Conservation (phyloP, 108 stramenopile genomes). For the Pseudonitzschia multiseries region DNA sequence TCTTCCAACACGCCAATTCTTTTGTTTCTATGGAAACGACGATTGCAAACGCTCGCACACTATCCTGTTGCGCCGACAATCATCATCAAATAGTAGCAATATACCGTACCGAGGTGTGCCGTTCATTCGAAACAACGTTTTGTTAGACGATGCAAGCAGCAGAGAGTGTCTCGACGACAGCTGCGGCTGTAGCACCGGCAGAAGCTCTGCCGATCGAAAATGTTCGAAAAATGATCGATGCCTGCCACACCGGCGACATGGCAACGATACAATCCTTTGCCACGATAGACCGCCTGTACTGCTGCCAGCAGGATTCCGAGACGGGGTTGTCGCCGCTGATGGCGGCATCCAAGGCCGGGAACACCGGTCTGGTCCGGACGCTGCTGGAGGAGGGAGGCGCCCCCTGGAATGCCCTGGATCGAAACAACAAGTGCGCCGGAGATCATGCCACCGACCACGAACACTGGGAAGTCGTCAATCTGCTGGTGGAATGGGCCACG, state of each 20-base stretch:
- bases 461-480: slow-evolving; percentile 80
- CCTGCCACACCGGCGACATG: slow-evolving; percentile 35
- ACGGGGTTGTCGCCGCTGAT: slow-evolving; percentile 82
- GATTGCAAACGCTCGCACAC: too few relatives aligned
- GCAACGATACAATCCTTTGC: slow-evolving; percentile 24
- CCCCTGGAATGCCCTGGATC: slow-evolving; percentile 93
- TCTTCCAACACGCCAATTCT: too few relatives aligned
- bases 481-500: slow-evolving; percentile 79
- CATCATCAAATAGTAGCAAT: too few relatives aligned
- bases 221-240: slow-evolving; percentile 42
- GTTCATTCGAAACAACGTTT: too few relatives aligned
- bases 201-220: slow-evolving; percentile 22
- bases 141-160: too few relatives aligned
- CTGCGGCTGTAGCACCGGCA: background rate
- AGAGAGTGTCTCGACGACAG: background rate
- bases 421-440: slow-evolving; percentile 81
- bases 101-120: too few relatives aligned
- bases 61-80: too few relatives aligned
- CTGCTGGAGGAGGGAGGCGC: slow-evolving; percentile 68
- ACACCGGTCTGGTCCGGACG: slow-evolving; percentile 45
- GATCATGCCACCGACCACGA: slow-evolving; percentile 79
- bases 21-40: too few relatives aligned
- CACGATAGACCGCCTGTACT: slow-evolving; percentile 36
- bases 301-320: slow-evolving; percentile 61
- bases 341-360: slow-evolving; percentile 61